phyloP scores from a whole-genome alignment of 2,329 filamentous ascomycete genomes.

The Cladosporium sp. region DNA sequence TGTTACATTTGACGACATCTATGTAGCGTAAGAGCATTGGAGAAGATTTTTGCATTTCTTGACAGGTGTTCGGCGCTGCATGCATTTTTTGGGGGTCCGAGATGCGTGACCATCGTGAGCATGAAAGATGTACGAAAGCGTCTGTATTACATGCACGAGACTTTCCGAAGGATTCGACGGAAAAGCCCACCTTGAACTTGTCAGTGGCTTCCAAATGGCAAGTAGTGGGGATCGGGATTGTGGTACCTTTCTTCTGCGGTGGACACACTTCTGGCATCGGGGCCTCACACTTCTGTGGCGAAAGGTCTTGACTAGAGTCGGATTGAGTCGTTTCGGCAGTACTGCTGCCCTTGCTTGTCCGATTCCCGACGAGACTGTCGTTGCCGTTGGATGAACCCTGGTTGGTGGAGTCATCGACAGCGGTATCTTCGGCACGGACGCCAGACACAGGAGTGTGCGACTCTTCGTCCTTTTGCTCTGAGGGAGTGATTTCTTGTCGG shows the following conservation, averaged over 20 bases:
- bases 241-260: background rate
- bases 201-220: background rate
- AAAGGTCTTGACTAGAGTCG: background rate
- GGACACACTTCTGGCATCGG: background rate
- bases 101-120: background rate
- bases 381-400: background rate
- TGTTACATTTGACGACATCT: background rate
- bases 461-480: background rate
- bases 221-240: fast-evolving
- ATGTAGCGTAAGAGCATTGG: background rate
- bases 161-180: background rate
- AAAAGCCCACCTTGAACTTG: background rate
- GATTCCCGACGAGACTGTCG: background rate
- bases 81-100: background rate
- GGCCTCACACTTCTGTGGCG: background rate
- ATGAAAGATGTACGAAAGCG: background rate
- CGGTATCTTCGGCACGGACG: background rate
- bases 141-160: background rate
- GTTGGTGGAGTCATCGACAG: background rate
- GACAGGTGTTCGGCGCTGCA: background rate
- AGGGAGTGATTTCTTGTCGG: background rate
- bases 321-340: background rate
- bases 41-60: background rate
- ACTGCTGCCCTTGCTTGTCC: background rate
- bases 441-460: background rate